These are phyloP conservation scores for Gelatoporia subvermispora DNA, from an alignment of 768 basidiomycete genomes.

Conservation along the genomic window DNA sequence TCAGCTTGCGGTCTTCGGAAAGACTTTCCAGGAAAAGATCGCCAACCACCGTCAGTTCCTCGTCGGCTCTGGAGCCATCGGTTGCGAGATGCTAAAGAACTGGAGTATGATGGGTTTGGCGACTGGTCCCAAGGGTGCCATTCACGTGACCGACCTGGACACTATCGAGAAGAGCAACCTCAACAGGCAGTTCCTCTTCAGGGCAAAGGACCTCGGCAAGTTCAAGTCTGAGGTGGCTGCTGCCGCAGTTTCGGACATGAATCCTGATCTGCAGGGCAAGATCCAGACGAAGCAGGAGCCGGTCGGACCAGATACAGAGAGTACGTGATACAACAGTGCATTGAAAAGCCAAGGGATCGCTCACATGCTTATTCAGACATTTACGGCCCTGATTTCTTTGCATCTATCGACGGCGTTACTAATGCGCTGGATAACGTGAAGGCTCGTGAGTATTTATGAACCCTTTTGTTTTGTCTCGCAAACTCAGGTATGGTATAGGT, in stretches of 20 bases:
- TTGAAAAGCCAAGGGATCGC: too few species aligned
- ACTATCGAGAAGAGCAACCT: slow-evolving; percentile 99
- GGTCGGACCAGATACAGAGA: slow-evolving; percentile 89
- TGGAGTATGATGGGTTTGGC: slow-evolving; percentile 99
- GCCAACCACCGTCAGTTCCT: slow-evolving; percentile 89
- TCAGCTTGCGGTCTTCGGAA: slow-evolving; percentile 95
- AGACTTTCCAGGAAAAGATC: slow-evolving; percentile 87
- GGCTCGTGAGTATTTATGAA: slow-evolving; percentile 59
- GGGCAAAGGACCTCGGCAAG: slow-evolving; percentile 91
- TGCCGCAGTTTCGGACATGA: slow-evolving; percentile 91
- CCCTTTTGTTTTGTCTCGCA: too few species aligned
- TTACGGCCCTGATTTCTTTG: slow-evolving; percentile 88
- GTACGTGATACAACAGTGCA: slow-evolving; percentile 42
- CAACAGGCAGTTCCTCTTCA: slow-evolving; percentile 97
- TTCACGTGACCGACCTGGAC: slow-evolving; percentile 95
- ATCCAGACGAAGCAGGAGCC: slow-evolving; percentile 88
- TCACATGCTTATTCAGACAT: too few species aligned
- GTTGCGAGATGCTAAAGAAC: slow-evolving; percentile 99
- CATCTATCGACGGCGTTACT: slow-evolving; percentile 84
- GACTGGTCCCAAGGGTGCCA: slow-evolving; percentile 68
- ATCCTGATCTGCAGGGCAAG: slow-evolving; percentile 82
- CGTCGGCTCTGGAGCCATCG: slow-evolving; percentile 98
- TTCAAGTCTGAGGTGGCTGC: slow-evolving; percentile 97
- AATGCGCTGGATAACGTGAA: slow-evolving; percentile 97
- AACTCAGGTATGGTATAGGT: slow-evolving; percentile 41